Evolutionary conservation across 2,329 filamentous ascomycete genomes (phyloP), one percentile per base, ranked within the genome.

Genomic region (Aaosphaeria pasadenensis): DNA sequence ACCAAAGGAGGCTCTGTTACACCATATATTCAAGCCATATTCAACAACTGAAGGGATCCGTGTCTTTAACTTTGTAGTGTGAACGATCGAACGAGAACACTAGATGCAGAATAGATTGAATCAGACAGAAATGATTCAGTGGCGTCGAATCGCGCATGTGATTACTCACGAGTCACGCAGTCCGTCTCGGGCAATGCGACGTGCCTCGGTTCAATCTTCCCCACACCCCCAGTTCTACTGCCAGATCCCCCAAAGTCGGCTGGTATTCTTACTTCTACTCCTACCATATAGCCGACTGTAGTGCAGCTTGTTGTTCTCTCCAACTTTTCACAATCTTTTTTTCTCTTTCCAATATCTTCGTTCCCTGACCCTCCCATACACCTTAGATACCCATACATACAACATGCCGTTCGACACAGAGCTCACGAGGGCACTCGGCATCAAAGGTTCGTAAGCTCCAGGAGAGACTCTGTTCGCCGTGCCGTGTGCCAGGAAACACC

Each of bases 401-500:
- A 54, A 29, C 35, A 86, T 86, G 83, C 79, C 79, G 54, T 85
- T 86, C 76, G 82, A 82, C 58, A 86, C 83, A 43, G 79, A 78
- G 52, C 76, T 86, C 43, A 86, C 83, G 40, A 75, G 81, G 57
- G 78, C 78, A 56, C 74, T 86, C 56, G 82, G 83, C 54, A 83
- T 83, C 59, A 71, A 69, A 70, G 74, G 70, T 66, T 40, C 50
- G 55, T 53, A 41, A 49, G 48, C 35, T 40, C 38, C 7, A 24
- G 9, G 46, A 13, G 5, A n/a, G n/a, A n/a, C n/a, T n/a, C n/a
- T n/a, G n/a, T n/a, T n/a, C 42, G 36, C 47, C 46, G 29, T 17
- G 32, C n/a, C 24, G 38, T 29, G 39, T 28, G 24, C 3, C 39
- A 11, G 7, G 9, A 41, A 30, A 31, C 28, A 30, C 11, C 41